These are phyloP conservation scores for Closterium sp. DNA, from an alignment of 139 green algal genomes.

Conservation along the genomic window DNA sequence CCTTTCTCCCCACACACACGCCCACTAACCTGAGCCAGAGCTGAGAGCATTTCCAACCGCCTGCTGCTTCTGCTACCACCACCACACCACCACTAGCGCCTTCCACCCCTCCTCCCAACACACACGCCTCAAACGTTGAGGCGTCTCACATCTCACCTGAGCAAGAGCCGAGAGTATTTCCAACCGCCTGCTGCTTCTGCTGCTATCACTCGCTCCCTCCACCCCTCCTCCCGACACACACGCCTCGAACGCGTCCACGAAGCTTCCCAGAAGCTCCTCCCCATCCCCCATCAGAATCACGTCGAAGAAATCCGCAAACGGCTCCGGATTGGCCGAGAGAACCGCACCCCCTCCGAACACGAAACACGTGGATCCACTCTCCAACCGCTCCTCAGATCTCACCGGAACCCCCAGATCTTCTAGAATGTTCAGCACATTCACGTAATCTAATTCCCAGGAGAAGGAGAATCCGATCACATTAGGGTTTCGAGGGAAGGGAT, in stretches of 20 bases:
- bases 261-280: slow-evolving; percentile 46
- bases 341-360: slow-evolving; percentile 44
- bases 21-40: slow-evolving; percentile 15
- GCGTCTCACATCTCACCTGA: not conserved
- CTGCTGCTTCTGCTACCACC: not conserved
- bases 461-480: slow-evolving; percentile 59
- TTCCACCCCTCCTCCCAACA: no score
- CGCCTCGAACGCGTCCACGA: slow-evolving; percentile 14
- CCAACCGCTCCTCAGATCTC: slow-evolving; percentile 11
- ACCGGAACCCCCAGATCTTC: slow-evolving; percentile 50
- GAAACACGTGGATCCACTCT: slow-evolving; percentile 16
- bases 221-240: not conserved
- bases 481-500: slow-evolving; percentile 35
- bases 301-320: slow-evolving; percentile 71
- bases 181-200: not conserved
- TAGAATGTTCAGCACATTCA: slow-evolving; percentile 54
- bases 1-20: no score
- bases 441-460: slow-evolving; percentile 64
- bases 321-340: slow-evolving; percentile 72
- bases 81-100: no score
- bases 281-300: slow-evolving; percentile 68
- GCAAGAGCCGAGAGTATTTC: slow-evolving; percentile 46
- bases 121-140: no score
- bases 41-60: slow-evolving; percentile 38
- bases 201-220: not conserved